Base-by-base conservation (phyloP, 1,284 basidiomycete species). In the Papiliotrema flavescens region DNA sequence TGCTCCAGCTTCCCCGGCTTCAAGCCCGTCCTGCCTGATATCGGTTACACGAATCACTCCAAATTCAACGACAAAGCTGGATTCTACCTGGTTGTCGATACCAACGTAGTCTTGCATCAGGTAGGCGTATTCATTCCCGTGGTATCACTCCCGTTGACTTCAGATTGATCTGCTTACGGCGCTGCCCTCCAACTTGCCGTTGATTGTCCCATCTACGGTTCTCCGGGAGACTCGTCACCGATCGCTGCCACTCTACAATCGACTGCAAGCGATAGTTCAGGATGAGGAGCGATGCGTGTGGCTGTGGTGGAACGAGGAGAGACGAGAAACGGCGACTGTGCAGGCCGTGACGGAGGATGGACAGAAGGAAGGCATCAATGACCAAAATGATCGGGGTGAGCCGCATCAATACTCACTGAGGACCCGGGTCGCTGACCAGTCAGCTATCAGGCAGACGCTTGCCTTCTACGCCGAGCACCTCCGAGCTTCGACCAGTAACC, bases 211-310 rank as follows among this genome's bases (percentile, higher is more conserved):
- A 1, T 96, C 98, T 75, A 99, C 95, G 0, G 93, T 97, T 1
- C 79, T 97, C 47, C 90, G 96, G 63, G 96, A 99, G 82, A 92
- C 97, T 55, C 82, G 95, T 53, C 95, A 98, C 75, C 84, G 95
- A 26, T 94, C 90, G 0, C 77, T 98, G 32, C 96, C 96, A 0
- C 80, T 98, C 17, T 93, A 90, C 77, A 97, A 95, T 72, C 86
- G 92, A 24, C 80, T 97, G 54, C 91, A 89, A 64, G 84, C 87
- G 1, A 79, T 97, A 35, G 80, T 87, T 26, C 86, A 84, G 60
- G 83, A 85, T 62, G 92, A 95, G 52, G 89, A 90, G 59, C 87
- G 90, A 66, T 58, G 62, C 39, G 71, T 78, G 5, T 94, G 87
- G 85, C 82, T 92, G 2, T 96, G 93, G 74, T 94, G 93, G 77